Base-by-base conservation (phyloP, 768 basidiomycete genomes). In the Sutorius australiensis region DNA sequence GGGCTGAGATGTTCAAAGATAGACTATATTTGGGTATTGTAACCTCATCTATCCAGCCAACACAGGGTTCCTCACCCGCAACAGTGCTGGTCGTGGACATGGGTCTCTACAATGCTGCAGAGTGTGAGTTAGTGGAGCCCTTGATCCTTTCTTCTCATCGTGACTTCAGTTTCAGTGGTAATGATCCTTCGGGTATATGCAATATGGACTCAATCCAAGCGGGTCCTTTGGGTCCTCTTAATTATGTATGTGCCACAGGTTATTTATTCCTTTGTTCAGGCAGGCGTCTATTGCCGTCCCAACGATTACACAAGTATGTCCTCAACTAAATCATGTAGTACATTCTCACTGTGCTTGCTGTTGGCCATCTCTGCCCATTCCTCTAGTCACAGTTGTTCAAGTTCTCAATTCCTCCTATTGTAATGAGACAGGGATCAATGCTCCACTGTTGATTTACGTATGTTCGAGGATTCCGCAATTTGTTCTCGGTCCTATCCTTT, bases 161-260 rank as follows among this genome's bases (percentile, higher is more conserved):
- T 24, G 11, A 14, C n/a, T 46, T 24, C 6, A 5, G 9, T 40
- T 0, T 19, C 12, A 52, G 51, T 31, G 4, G 32, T 52, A 9
- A 52, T 52, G 51, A 27, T 52, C 14, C 21, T 48, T 21, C 31
- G 51, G 5, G 38, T 52, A 9, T 52, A 3, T 16, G n/a, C n/a
- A n/a, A n/a, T n/a, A n/a, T n/a, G n/a, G n/a, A n/a, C n/a, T n/a
- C n/a, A n/a, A n/a, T n/a, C n/a, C n/a, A n/a, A n/a, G n/a, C n/a
- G n/a, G n/a, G n/a, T n/a, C n/a, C n/a, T n/a, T n/a, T n/a, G n/a
- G n/a, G n/a, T n/a, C n/a, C n/a, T n/a, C n/a, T n/a, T n/a, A n/a
- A n/a, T 30, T 17, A 30, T 48, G 9, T 39, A 14, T 6, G 17
- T 30, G 4, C 3, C 13, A 9, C 47, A 39, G 24, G 13, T 10